Evolutionary conservation across 2,329 filamentous ascomycete species (phyloP).

Genomic region (Fusarium kyushuense): DNA sequence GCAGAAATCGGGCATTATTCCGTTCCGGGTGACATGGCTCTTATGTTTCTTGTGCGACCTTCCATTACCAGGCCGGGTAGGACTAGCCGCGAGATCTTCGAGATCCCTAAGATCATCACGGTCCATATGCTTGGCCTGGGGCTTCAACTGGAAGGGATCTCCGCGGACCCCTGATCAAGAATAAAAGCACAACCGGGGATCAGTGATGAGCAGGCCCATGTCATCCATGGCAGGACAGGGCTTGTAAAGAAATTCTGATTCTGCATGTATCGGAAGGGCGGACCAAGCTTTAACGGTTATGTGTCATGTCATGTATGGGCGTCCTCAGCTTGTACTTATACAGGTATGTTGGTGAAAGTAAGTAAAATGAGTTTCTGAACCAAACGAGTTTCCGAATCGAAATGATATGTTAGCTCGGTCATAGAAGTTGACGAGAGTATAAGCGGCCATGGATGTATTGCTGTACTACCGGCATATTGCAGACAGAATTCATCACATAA

Average conservation of each 20-base stretch:
- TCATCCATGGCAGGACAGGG: constrained; percentile 2
- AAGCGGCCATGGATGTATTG: not conserved
- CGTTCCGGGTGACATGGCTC: constrained; percentile 11
- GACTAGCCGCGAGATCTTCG: constrained; percentile 57
- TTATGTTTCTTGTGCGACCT: constrained; percentile 18
- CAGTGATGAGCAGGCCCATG: constrained; percentile 5
- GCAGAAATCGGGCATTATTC: constrained; percentile 29
- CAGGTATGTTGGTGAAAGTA: not conserved
- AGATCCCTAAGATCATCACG: constrained; percentile 56
- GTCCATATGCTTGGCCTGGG: constrained; percentile 53
- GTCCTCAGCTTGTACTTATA: not conserved
- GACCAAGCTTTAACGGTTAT: not conserved
- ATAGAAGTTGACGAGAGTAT: not conserved
- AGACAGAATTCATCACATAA: not conserved
- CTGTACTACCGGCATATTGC: constrained; percentile 59
- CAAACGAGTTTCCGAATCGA: not conserved
- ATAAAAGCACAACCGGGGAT: constrained; percentile 62
- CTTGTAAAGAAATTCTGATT: constrained; percentile 12
- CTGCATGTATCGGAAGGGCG: not conserved
- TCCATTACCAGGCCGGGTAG: constrained; percentile 50
- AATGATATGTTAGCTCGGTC: not conserved
- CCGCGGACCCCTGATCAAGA: constrained; percentile 42
- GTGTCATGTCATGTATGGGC: not conserved
- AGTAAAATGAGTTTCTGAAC: not conserved
- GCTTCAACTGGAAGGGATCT: constrained; percentile 50